Percentiles rank a stretch among this genome's conserved stretches.
Conservation (phyloP, 2,329 filamentous ascomycete genomes). For the Elsinoe ampelina region DNA sequence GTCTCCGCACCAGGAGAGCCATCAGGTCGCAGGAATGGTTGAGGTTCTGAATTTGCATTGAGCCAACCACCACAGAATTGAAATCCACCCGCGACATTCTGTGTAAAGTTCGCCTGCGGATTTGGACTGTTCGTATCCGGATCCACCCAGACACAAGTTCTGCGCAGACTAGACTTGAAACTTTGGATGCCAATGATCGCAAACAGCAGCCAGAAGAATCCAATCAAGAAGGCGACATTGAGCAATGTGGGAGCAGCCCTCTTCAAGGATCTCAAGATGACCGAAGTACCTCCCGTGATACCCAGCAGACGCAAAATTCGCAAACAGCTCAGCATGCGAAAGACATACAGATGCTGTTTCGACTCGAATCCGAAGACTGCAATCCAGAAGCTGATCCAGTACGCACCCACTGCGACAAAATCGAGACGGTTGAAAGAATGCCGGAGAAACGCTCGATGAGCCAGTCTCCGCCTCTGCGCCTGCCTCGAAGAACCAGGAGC, state of each 20-base stretch:
- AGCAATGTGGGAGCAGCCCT: conserved; percentile 86
- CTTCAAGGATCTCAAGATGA: conserved; percentile 90
- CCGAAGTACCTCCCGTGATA: conserved; percentile 86
- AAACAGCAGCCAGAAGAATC: conserved; percentile 97
- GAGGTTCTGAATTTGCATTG: conserved; percentile 44
- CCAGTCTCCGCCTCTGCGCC: conserved; percentile 74
- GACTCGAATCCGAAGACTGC: conserved; percentile 61
- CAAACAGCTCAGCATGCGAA: conserved; percentile 92
- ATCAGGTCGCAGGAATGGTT: conserved; percentile 43
- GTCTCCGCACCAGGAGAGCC: conserved; percentile 42
- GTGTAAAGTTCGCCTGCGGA: conserved; percentile 45
- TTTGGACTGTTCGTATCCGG: conserved; percentile 34
- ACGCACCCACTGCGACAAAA: conserved; percentile 88
- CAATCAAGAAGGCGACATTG: conserved; percentile 85
- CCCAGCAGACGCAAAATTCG: conserved; percentile 85
- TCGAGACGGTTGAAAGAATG: conserved; percentile 95
- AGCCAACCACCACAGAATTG: conserved; percentile 84
- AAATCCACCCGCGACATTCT: conserved; percentile 41
- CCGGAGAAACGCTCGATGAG: conserved; percentile 81
- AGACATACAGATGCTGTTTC: conserved; percentile 68
- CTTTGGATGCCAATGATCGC: conserved; percentile 94
- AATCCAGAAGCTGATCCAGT: conserved; percentile 81
- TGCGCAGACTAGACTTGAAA: conserved; percentile 53
- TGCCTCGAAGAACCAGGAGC: conserved; percentile 56
- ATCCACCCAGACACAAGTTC: conserved; percentile 44